Evolutionary conservation across 768 basidiomycete species (phyloP).

Genomic region (Galerina sulciceps): DNA sequence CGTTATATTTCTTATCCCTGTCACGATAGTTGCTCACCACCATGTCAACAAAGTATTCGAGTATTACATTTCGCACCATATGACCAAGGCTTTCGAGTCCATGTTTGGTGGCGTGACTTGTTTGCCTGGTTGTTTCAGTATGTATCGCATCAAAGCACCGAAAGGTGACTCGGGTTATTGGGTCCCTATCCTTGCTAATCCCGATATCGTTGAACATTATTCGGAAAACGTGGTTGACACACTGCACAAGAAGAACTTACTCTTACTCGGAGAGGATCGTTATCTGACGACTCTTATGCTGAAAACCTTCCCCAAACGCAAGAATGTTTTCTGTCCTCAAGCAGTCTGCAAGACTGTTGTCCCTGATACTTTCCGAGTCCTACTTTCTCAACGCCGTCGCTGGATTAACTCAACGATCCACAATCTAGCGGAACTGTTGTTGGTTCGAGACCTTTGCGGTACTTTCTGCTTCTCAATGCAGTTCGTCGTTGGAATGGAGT

Average conservation of each 20-base stretch:
- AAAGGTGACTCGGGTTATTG: slow-evolving; percentile 95
- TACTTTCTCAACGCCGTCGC: slow-evolving; percentile 94
- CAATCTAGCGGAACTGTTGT: slow-evolving; percentile 91
- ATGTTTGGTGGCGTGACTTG: slow-evolving; percentile 99
- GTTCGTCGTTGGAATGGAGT: slow-evolving; percentile 98
- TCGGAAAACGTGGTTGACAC: slow-evolving; percentile 99
- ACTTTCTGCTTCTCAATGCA: slow-evolving; percentile 99
- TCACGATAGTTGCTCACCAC: slow-evolving; percentile 10
- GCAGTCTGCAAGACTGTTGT: slow-evolving; percentile 99
- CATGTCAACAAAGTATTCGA: slow-evolving; percentile 77
- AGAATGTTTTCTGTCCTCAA: slow-evolving; percentile 98
- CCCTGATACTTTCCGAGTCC: slow-evolving; percentile 92
- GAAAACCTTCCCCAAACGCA: slow-evolving; percentile 99
- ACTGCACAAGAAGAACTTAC: slow-evolving; percentile 97
- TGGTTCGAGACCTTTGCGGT: slow-evolving; percentile 97
- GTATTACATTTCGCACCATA: slow-evolving; percentile 99
- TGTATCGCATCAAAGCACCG: slow-evolving; percentile 99
- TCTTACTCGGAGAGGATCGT: slow-evolving; percentile 98
- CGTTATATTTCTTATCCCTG: slow-evolving; percentile 28
- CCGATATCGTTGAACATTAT: slow-evolving; percentile 98
- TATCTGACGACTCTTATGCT: slow-evolving; percentile 97
- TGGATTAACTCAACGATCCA: slow-evolving; percentile 99
- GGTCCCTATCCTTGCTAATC: slow-evolving; percentile 98
- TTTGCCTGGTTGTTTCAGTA: slow-evolving; percentile 98
- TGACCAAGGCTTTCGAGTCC: slow-evolving; percentile 99